These are phyloP conservation scores for Actinomortierella ambigua DNA, from an alignment of 371 early-diverging fungal genomes.

Conservation along the genomic window DNA sequence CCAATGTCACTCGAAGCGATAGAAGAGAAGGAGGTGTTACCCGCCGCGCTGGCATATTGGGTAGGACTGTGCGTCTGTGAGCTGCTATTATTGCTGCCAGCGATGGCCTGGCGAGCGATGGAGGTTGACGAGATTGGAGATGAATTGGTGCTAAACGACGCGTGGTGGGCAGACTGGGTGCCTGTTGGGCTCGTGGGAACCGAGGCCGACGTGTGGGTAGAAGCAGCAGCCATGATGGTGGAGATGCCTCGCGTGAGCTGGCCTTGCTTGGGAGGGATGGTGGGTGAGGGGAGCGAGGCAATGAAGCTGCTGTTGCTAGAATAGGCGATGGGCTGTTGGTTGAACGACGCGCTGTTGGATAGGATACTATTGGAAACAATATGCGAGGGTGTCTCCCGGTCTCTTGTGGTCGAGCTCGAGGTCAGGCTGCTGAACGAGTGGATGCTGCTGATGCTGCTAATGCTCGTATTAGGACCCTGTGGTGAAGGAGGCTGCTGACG, in stretches of 20 bases:
- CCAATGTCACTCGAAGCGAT: constrained; percentile 5
- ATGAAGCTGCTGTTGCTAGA: constrained; percentile 39
- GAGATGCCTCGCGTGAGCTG: constrained; percentile 6
- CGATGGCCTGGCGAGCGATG: constrained; percentile 22
- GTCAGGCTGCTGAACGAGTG: constrained; percentile 16
- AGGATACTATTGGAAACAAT: constrained; percentile 44
- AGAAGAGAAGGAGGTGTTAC: constrained; percentile 36
- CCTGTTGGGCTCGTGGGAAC: constrained; percentile 8
- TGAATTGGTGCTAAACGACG: constrained; percentile 2
- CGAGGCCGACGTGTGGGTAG: constrained; percentile 1
- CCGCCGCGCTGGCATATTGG: constrained; percentile 10
- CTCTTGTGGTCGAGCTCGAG: not conserved
- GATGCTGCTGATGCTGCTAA: constrained; percentile 24
- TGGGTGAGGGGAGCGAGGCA: constrained; percentile 25
- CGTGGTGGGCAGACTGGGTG: constrained; percentile 2
- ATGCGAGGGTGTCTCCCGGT: constrained; percentile 6
- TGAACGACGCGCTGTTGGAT: constrained; percentile 3
- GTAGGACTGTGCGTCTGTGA: constrained; percentile 12
- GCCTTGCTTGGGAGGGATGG: constrained; percentile 19
- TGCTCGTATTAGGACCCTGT: constrained; percentile 24
- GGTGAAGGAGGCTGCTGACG: constrained; percentile 4
- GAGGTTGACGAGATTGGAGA: constrained; percentile 14
- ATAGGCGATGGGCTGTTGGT: constrained; percentile 9
- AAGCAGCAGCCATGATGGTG: constrained; percentile 13
- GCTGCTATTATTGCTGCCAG: constrained; percentile 16